phyloP scores from a whole-genome alignment of 768 basidiomycete genomes.

The Thelephora aurantiotincta region DNA sequence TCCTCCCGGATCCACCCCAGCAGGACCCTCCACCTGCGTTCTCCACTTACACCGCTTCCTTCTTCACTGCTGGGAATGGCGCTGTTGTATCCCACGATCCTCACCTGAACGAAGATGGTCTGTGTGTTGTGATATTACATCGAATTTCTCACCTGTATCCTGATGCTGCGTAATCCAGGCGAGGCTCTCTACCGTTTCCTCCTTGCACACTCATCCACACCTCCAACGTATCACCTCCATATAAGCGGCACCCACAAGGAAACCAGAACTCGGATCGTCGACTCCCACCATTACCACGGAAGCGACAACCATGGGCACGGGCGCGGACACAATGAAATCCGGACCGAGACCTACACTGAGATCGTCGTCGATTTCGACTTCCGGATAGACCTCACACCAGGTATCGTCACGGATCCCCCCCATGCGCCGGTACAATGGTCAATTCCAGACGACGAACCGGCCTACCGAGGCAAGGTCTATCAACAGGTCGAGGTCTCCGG shows the following conservation, averaged over 20 bases:
- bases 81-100: conserved; percentile 56
- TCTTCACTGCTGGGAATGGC: conserved; percentile 28
- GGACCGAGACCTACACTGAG: conserved; percentile 40
- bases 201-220: conserved; percentile 33
- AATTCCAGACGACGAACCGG: conserved; percentile 46
- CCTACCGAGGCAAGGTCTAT: conserved; percentile 50
- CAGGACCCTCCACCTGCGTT: conserved; percentile 47
- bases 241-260: conserved; percentile 45
- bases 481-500: conserved; percentile 31
- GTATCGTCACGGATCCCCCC: conserved; percentile 17
- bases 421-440: conserved; percentile 37
- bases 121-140: conserved; percentile 9
- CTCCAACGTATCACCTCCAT: conserved; percentile 32
- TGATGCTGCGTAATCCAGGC: conserved; percentile 22
- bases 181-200: conserved; percentile 67
- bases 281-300: conserved; percentile 12
- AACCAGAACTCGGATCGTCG: conserved; percentile 32
- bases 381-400: conserved; percentile 35
- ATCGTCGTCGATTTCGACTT: conserved; percentile 60
- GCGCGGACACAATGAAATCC: conserved; percentile 20
- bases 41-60: conserved; percentile 48
- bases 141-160: not conserved
- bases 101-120: conserved; percentile 54
- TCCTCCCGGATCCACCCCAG: not conserved
- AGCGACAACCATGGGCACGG: conserved; percentile 17